phyloP scores from a whole-genome alignment of 2,329 filamentous ascomycete species.

The Hypoxylon sp. region DNA sequence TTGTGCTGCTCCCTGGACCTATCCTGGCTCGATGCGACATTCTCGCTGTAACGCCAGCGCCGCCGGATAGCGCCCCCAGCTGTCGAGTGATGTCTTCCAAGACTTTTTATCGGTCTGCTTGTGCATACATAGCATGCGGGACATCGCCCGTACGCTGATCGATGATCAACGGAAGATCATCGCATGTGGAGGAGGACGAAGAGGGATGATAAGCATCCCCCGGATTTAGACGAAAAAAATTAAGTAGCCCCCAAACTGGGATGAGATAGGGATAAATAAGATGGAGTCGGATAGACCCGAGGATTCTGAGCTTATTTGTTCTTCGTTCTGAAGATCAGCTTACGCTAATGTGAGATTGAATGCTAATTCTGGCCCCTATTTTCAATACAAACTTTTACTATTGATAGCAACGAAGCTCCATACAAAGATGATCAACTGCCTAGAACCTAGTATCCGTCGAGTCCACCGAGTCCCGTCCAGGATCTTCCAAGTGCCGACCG shows the following conservation, averaged over 20 bases:
- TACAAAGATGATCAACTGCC: background rate
- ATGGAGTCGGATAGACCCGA: conserved; percentile 13
- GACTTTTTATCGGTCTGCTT: background rate
- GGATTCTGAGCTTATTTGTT: background rate
- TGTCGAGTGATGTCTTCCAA: background rate
- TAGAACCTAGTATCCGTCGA: background rate
- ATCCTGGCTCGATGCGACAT: conserved; percentile 24
- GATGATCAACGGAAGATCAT: background rate
- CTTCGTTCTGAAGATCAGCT: background rate
- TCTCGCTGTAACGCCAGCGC: conserved; percentile 20
- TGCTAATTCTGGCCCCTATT: background rate
- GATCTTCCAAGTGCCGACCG: conserved; percentile 29
- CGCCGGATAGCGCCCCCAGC: background rate
- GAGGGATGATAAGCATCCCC: background rate
- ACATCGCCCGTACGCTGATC: background rate
- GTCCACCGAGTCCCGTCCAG: conserved; percentile 6
- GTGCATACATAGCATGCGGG: background rate
- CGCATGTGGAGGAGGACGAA: background rate
- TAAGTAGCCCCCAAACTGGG: background rate
- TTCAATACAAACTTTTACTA: background rate
- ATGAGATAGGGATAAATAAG: background rate
- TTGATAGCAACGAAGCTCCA: background rate
- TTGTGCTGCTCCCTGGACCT: background rate
- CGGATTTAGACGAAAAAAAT: background rate
- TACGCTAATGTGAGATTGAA: background rate